A percentile compares a stretch with the other conserved stretches of the same genome.
These are phyloP conservation scores for Testicularia cyperi DNA, from an alignment of 1,284 basidiomycete species.

Conservation along the genomic window DNA sequence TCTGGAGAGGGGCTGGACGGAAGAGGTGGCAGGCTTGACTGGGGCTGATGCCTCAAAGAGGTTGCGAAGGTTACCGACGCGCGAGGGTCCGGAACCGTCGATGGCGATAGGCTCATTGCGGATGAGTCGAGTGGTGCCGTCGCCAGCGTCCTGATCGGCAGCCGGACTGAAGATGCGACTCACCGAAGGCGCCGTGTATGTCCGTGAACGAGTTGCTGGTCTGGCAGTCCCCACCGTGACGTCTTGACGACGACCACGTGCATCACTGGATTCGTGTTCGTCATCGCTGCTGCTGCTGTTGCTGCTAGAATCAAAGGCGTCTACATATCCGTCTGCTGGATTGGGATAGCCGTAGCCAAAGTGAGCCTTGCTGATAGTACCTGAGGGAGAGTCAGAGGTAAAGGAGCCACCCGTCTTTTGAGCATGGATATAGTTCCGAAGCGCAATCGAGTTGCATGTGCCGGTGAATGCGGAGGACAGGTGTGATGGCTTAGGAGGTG, in stretches of 20 bases:
- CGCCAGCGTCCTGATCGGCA: constrained; percentile 5
- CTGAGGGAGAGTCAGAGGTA: constrained; percentile 10
- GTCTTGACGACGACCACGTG: no score
- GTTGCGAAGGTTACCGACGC: constrained; percentile 26
- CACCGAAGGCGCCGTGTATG: constrained; percentile 34
- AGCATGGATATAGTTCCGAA: constrained; percentile 38
- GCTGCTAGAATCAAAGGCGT: constrained; percentile 17
- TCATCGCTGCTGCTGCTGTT: constrained; percentile 10
- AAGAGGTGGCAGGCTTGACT: not conserved
- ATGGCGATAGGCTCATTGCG: constrained; percentile 31
- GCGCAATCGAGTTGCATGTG: constrained; percentile 47
- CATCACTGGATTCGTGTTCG: not conserved
- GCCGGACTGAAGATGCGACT: constrained; percentile 14
- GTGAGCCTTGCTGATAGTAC: constrained; percentile 18
- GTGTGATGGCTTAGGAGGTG: constrained; percentile 44
- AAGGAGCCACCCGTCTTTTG: constrained; percentile 39
- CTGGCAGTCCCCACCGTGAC: not conserved
- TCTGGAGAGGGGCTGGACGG: constrained; percentile 4
- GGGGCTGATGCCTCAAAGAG: constrained; percentile 17
- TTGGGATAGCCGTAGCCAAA: constrained; percentile 25
- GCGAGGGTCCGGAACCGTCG: constrained; percentile 18
- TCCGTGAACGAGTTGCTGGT: constrained; percentile 15
- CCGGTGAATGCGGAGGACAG: constrained; percentile 44
- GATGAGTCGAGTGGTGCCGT: constrained; percentile 16
- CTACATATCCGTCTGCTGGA: constrained; percentile 21